Evolutionary conservation across 2,329 filamentous ascomycete species (phyloP).

Genomic region (Thelonectria olida): DNA sequence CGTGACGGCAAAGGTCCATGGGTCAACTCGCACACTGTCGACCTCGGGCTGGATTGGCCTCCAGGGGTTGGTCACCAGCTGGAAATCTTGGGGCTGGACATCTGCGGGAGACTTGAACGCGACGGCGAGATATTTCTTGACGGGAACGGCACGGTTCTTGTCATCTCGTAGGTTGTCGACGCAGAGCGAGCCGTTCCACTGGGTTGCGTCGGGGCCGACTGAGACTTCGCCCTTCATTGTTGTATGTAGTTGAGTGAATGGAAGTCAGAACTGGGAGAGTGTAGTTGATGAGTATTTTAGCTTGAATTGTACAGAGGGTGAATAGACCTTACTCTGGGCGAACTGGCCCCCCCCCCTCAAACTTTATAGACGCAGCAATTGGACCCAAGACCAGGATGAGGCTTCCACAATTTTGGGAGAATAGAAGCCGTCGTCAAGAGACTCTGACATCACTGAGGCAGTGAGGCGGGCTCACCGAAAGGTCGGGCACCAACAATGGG

Average conservation of each 20-base stretch:
- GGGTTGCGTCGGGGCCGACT: conserved; percentile 9
- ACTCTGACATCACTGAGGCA: not conserved
- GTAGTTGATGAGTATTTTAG: too few relatives aligned
- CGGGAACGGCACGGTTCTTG: conserved; percentile 2
- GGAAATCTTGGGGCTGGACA: conserved; percentile 10
- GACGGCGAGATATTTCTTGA: conserved; percentile 5
- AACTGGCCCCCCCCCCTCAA: too few relatives aligned
- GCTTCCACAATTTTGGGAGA: not conserved
- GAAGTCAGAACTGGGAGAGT: not conserved
- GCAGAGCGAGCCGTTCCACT: conserved; percentile 10
- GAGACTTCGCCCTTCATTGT: conserved; percentile 10
- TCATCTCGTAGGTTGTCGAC: conserved; percentile 8
- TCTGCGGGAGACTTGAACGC: conserved; percentile 6
- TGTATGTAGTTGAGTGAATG: not conserved
- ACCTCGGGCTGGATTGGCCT: conserved; percentile 5
- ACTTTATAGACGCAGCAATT: not conserved
- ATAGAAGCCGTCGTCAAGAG: not conserved
- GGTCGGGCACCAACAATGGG: conserved; percentile 15
- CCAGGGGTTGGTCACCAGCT: conserved; percentile 7
- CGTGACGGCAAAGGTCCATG: conserved; percentile 12
- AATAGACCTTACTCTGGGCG: too few relatives aligned
- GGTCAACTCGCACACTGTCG: conserved; percentile 7
- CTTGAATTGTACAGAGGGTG: too few relatives aligned
- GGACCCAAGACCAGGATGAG: conserved; percentile 6
- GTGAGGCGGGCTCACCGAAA: not conserved